These are phyloP conservation scores for Zygnema cylindricum DNA, from an alignment of 139 green algal species.

Conservation along the genomic window DNA sequence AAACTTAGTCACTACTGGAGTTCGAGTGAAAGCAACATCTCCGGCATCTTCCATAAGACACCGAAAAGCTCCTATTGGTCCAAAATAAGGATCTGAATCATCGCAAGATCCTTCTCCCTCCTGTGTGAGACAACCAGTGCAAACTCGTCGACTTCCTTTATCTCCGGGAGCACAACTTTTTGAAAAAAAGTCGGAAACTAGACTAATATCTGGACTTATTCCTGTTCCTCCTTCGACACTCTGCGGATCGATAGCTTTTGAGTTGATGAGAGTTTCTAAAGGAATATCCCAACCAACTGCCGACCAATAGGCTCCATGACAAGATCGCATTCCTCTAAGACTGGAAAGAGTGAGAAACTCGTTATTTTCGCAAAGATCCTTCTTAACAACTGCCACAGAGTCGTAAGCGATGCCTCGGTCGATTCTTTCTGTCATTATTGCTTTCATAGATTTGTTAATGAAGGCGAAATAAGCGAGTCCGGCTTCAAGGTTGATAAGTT, in stretches of 20 bases:
- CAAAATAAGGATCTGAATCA: constrained; percentile 49
- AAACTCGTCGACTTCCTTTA: background rate
- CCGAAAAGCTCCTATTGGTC: constrained; percentile 65
- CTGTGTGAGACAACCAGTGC: background rate
- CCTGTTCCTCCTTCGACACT: background rate
- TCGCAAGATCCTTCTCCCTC: background rate
- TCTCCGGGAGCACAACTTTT: background rate
- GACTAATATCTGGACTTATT: background rate
- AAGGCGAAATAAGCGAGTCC: constrained; percentile 37
- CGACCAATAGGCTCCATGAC: constrained; percentile 26
- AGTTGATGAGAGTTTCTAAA: background rate
- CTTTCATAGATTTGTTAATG: constrained; percentile 40
- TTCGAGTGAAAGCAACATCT: constrained; percentile 71
- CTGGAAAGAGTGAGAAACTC: background rate
- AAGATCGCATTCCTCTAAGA: constrained; percentile 24
- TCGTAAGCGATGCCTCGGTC: background rate
- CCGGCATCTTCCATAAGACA: constrained; percentile 66
- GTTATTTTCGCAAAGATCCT: constrained; percentile 3
- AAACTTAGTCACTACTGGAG: constrained; percentile 41
- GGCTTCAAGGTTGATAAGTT: constrained; percentile 29
- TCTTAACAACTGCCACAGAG: constrained; percentile 36
- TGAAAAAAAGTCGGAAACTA: background rate
- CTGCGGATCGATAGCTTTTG: background rate
- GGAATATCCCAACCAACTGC: constrained; percentile 41
- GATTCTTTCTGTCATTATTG: constrained; percentile 22